Conservation (phyloP, 345 rosid species). For the Salix arbutifolia region DNA sequence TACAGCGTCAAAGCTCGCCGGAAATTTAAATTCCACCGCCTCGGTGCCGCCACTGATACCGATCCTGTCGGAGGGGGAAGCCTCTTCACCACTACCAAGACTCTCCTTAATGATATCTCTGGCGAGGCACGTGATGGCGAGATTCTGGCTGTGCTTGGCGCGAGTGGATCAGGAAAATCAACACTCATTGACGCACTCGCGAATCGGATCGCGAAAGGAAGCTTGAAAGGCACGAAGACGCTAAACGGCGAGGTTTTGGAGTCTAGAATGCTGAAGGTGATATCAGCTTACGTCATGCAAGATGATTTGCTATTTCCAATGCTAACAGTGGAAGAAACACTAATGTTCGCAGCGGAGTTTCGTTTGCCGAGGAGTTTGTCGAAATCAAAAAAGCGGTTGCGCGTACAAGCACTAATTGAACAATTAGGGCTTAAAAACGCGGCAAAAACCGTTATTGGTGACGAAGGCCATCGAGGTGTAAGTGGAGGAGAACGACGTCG, state of each 20-base stretch:
- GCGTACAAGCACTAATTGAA: constrained; percentile 81
- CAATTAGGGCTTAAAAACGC: constrained; percentile 85
- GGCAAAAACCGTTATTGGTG: constrained; percentile 79
- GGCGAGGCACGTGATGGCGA: constrained; percentile 90
- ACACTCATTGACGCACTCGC: constrained; percentile 78
- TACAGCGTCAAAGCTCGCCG: constrained; percentile 62
- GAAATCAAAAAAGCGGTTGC: constrained; percentile 62
- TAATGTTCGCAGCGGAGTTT: constrained; percentile 91
- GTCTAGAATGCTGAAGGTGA: constrained; percentile 71
- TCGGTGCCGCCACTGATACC: constrained; percentile 16
- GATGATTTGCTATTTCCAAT: constrained; percentile 81
- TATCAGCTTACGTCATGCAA: constrained; percentile 93
- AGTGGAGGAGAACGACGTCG: constrained; percentile 92
- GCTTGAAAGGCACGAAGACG: constrained; percentile 60
- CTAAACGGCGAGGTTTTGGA: constrained; percentile 72
- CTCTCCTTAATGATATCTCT: constrained; percentile 67
- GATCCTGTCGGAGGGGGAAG: constrained; percentile 42
- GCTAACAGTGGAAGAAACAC: constrained; percentile 85
- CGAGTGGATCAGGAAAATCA: constrained; percentile 91
- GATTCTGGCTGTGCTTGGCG: constrained; percentile 85
- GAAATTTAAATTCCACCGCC: constrained; percentile 32
- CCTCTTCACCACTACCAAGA: constrained; percentile 46
- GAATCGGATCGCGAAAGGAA: constrained; percentile 74
- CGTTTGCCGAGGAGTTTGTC: constrained; percentile 69
- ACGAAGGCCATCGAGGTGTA: constrained; percentile 93